Evolutionary conservation across 1,139 yeast genomes (phyloP).

Genomic region (Geotrichum siamense): DNA sequence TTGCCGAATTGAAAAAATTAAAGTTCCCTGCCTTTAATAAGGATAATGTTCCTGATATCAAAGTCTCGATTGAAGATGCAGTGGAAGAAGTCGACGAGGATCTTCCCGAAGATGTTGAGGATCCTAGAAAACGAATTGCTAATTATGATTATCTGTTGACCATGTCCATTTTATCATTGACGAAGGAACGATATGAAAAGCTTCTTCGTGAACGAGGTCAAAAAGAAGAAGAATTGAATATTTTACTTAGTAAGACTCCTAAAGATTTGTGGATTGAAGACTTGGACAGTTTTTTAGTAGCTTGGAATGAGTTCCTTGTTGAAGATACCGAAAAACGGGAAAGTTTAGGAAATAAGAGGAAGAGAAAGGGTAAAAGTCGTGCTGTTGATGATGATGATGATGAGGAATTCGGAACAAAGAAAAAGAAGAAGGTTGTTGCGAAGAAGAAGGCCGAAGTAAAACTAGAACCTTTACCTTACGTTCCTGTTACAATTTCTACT

Average conservation of each 20-base stretch:
- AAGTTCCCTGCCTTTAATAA: constrained; percentile 74
- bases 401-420: constrained; percentile 24
- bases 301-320: constrained; percentile 58
- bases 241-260: constrained; percentile 60
- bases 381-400: constrained; percentile 13
- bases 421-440: constrained; percentile 16
- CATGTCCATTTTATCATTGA: constrained; percentile 92
- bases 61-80: constrained; percentile 34
- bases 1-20: constrained; percentile 52
- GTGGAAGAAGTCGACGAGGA: constrained; percentile 38
- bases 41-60: constrained; percentile 50
- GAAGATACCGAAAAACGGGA: constrained; percentile 44
- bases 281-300: constrained; percentile 59
- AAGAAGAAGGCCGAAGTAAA: constrained; percentile 16
- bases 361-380: constrained; percentile 20
- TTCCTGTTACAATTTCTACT: constrained; percentile 1
- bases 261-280: constrained; percentile 86
- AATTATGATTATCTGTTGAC: constrained; percentile 45
- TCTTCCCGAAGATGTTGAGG: constrained; percentile 29
- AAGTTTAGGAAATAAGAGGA: constrained; percentile 23
- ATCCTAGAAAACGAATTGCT: constrained; percentile 36
- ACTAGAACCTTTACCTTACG: constrained; percentile 6
- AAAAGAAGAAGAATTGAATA: constrained; percentile 65
- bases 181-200: constrained; percentile 79
- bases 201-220: constrained; percentile 63